Percentiles rank a stretch among this genome's conserved stretches.
phyloP scores from a whole-genome alignment of 306 rosid species.

The Prunus davidiana region DNA sequence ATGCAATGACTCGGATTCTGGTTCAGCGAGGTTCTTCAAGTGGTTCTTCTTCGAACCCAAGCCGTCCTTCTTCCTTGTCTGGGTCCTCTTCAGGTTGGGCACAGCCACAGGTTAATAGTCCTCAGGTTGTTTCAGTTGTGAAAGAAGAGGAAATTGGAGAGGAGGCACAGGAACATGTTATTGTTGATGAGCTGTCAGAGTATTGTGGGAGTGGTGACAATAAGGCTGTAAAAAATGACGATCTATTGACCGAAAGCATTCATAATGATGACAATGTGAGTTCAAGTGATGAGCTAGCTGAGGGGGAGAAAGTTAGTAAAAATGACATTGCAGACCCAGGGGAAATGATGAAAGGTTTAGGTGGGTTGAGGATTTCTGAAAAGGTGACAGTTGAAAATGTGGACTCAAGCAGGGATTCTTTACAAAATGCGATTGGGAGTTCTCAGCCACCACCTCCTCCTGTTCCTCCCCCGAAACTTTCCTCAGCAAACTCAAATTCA shows the following conservation, averaged over 20 bases:
- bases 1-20: constrained; percentile 70
- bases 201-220: constrained; percentile 29
- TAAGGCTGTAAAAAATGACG: constrained; percentile 47
- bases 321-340: constrained; percentile 36
- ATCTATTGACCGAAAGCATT: constrained; percentile 35
- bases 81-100: constrained; percentile 45
- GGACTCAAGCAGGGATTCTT: constrained; percentile 33
- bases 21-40: constrained; percentile 74
- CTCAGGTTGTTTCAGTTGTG: constrained; percentile 32
- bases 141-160: constrained; percentile 65
- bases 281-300: constrained; percentile 36
- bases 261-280: constrained; percentile 41
- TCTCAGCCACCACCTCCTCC: constrained; percentile 92
- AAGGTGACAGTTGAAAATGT: constrained; percentile 34
- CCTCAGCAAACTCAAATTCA: constrained; percentile 43
- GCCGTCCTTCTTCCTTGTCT: constrained; percentile 47
- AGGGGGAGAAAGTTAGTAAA: constrained; percentile 35
- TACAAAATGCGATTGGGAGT: constrained; percentile 23
- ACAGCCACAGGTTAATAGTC: constrained; percentile 44
- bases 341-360: constrained; percentile 35
- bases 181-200: constrained; percentile 52
- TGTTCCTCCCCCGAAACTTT: constrained; percentile 79
- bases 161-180: constrained; percentile 37
- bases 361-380: constrained; percentile 38
- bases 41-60: constrained; percentile 57